Conservation (phyloP, 371 early-diverging fungal species). For the Syncephalastrum monosporum region DNA sequence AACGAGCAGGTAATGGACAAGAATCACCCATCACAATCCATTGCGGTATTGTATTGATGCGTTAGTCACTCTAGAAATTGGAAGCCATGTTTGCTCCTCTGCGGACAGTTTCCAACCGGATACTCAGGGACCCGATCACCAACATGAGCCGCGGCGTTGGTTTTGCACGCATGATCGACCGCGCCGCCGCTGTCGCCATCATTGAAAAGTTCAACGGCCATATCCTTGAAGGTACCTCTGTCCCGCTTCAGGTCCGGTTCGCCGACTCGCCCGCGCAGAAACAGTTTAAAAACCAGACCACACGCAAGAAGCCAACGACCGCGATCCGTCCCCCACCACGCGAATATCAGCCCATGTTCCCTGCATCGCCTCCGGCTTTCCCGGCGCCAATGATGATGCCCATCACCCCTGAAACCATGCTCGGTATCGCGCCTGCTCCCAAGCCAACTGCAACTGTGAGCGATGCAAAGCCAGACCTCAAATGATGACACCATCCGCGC, state of each 20-base stretch:
- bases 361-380: conserved; percentile 16
- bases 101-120: conserved; percentile 67
- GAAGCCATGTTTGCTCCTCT: conserved; percentile 64
- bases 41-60: too few species aligned
- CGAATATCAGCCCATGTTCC: conserved; percentile 47
- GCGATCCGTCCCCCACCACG: conserved; percentile 16
- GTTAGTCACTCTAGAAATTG: conserved; percentile 40
- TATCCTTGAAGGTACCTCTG: conserved; percentile 55
- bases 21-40: too few species aligned
- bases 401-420: conserved; percentile 49
- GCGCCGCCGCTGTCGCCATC: conserved; percentile 61
- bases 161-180: conserved; percentile 76
- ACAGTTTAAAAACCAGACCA: conserved; percentile 57
- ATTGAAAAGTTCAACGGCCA: conserved; percentile 70
- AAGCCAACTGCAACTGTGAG: conserved; percentile 1
- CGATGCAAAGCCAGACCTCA: background rate
- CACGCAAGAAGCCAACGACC: conserved; percentile 24
- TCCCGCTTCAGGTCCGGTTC: conserved; percentile 77
- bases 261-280: conserved; percentile 83
- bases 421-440: conserved; percentile 38
- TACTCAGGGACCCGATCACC: conserved; percentile 62
- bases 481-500: background rate
- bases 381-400: conserved; percentile 28
- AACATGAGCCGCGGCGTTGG: conserved; percentile 73
- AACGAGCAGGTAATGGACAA: conserved; percentile 60